phyloP scores from a whole-genome alignment of 768 basidiomycete species.

The Suillus cothurnatus region DNA sequence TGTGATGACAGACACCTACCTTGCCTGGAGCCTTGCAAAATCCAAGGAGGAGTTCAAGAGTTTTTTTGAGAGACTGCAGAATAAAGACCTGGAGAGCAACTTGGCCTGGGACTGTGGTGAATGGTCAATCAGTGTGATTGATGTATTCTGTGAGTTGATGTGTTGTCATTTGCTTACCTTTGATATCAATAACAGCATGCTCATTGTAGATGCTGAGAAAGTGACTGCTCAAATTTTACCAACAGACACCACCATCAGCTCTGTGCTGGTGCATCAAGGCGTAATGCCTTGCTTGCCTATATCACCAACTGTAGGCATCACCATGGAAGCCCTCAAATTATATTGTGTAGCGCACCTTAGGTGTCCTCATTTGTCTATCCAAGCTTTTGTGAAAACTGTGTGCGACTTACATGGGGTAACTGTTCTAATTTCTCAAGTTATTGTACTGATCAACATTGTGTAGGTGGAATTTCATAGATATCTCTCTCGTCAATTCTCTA shows the following conservation, averaged over 20 bases:
- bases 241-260: slow-evolving; percentile 2
- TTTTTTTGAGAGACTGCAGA: not conserved
- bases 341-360: not conserved
- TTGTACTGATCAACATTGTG: not conserved
- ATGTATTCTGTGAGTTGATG: slow-evolving; percentile 6
- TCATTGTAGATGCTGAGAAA: not conserved
- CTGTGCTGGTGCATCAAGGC: not conserved
- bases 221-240: not conserved
- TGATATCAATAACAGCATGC: not conserved
- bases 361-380: not conserved
- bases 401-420: not conserved
- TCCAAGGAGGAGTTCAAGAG: not conserved
- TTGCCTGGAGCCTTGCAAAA: slow-evolving; percentile 10
- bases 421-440: not conserved
- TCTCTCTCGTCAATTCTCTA: slow-evolving; percentile 24
- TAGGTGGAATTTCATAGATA: slow-evolving; percentile 13
- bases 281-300: not conserved
- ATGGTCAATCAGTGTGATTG: slow-evolving; percentile 2
- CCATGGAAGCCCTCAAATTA: not conserved
- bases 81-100: not conserved
- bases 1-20: slow-evolving; percentile 1
- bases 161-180: slow-evolving; percentile 3
- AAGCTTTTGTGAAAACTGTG: not conserved
- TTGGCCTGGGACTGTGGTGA: not conserved
- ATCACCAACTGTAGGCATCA: not conserved